Evolutionary conservation across 2,329 filamentous ascomycete genomes (phyloP).

Genomic region (Rhinocladiella mackenziei): DNA sequence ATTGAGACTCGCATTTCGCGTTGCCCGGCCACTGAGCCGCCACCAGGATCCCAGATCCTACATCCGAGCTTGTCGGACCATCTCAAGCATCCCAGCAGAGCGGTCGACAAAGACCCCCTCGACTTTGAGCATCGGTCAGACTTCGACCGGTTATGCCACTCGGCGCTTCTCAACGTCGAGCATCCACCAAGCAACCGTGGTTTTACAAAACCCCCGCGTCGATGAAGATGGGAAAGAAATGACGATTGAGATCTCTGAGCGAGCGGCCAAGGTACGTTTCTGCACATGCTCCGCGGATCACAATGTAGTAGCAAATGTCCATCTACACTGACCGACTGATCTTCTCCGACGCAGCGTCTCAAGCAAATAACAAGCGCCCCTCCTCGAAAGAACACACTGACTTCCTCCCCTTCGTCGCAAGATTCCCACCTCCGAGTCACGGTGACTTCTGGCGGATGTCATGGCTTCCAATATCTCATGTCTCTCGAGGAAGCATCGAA

Average conservation of each 20-base stretch:
- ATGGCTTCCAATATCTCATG: slow-evolving; percentile 98
- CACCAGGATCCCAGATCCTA: slow-evolving; percentile 22
- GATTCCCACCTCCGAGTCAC: slow-evolving; percentile 82
- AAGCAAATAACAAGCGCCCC: slow-evolving; percentile 70
- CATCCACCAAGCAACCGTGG: slow-evolving; percentile 39
- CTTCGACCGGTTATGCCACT: not conserved
- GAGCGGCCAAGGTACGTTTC: slow-evolving; percentile 67
- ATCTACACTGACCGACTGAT: too few species aligned
- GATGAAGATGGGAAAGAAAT: slow-evolving; percentile 84
- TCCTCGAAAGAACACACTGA: slow-evolving; percentile 38
- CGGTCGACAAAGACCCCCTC: too few species aligned
- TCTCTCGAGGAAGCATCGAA: slow-evolving; percentile 61
- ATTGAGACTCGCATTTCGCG: slow-evolving; percentile 32
- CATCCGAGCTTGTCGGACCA: slow-evolving; percentile 23
- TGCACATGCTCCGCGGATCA: not conserved
- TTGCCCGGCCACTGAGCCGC: slow-evolving; percentile 21
- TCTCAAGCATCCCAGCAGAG: slow-evolving; percentile 5
- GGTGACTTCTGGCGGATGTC: slow-evolving; percentile 90
- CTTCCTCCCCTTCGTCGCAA: slow-evolving; percentile 47
- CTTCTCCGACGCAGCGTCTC: slow-evolving; percentile 65
- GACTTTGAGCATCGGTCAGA: not conserved
- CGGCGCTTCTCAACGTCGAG: slow-evolving; percentile 37
- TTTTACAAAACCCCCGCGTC: slow-evolving; percentile 63
- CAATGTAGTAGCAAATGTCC: too few species aligned
- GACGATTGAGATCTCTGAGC: slow-evolving; percentile 74